Conservation (phyloP, 306 rosid species). For the Quercus parvula region DNA sequence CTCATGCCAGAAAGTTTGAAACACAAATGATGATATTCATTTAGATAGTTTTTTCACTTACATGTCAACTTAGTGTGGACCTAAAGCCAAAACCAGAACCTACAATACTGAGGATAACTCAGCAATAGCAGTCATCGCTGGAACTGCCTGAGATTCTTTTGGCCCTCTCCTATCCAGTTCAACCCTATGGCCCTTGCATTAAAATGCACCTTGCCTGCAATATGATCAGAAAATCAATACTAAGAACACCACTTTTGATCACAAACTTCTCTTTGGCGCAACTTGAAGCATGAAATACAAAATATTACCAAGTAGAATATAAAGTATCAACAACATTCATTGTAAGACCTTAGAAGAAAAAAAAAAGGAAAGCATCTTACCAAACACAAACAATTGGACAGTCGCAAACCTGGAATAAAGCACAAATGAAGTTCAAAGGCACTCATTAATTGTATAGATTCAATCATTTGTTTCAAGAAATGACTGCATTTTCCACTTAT, state of each 20-base stretch:
- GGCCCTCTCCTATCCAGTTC: background rate
- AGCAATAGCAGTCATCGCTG: background rate
- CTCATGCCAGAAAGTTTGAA: too few species aligned
- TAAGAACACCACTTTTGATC: background rate
- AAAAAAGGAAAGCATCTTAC: background rate
- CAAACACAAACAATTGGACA: background rate
- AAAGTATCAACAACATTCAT: background rate
- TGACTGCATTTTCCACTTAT: background rate
- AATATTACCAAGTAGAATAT: background rate
- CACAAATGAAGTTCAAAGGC: background rate
- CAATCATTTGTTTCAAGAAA: background rate
- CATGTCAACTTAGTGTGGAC: too few species aligned
- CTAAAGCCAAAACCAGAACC: too few species aligned
- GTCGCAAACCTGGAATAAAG: background rate
- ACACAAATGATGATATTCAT: too few species aligned
- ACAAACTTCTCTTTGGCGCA: background rate
- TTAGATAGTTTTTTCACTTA: too few species aligned
- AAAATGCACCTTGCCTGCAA: background rate
- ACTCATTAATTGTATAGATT: background rate
- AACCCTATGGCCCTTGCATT: background rate
- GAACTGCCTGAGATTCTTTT: background rate
- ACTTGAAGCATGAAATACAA: background rate
- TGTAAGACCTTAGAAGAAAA: background rate
- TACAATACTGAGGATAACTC: too few species aligned
- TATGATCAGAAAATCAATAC: background rate